Evolutionary conservation across 768 basidiomycete species (phyloP).

Genomic region (Amanita brunnescens): DNA sequence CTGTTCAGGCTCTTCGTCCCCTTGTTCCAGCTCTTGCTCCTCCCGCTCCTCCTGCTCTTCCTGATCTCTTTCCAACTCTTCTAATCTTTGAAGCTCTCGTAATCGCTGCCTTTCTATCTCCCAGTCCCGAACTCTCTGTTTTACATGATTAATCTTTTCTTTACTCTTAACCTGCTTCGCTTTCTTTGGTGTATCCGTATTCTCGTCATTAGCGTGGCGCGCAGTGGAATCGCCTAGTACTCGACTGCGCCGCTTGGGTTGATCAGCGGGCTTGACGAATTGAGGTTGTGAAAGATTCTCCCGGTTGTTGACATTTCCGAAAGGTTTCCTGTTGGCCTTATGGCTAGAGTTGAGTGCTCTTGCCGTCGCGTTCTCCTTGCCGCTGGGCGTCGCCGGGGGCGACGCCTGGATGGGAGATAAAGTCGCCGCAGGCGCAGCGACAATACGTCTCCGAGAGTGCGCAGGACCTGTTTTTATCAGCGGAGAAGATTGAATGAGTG

Average conservation of each 20-base stretch:
- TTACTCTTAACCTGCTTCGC: constrained; percentile 9
- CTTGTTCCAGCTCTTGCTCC: constrained; percentile 17
- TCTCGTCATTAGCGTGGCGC: constrained; percentile 5
- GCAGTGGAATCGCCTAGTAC: constrained; percentile 6
- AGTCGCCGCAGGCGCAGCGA: constrained; percentile 25
- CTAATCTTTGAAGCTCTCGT: constrained; percentile 56
- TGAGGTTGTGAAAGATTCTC: constrained; percentile 17
- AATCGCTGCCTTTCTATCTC: constrained; percentile 62
- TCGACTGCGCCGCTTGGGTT: constrained; percentile 4
- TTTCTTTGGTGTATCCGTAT: constrained; percentile 8
- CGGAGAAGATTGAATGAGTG: neutral
- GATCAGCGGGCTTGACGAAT: constrained; percentile 11
- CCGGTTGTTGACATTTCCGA: constrained; percentile 20
- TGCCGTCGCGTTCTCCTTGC: constrained; percentile 28
- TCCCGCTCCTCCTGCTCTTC: constrained; percentile 31
- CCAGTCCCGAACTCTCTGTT: constrained; percentile 67
- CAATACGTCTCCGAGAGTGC: constrained; percentile 30
- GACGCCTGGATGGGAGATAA: constrained; percentile 49
- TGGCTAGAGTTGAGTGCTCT: constrained; percentile 13
- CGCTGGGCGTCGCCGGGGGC: constrained; percentile 32
- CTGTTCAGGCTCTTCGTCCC: constrained; percentile 11
- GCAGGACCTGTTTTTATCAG: constrained; percentile 13
- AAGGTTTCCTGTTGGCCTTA: constrained; percentile 21
- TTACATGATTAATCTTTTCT: constrained; percentile 34
- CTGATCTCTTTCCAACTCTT: constrained; percentile 47